These are phyloP conservation scores for Penicillium paxilli DNA, from an alignment of 495 filamentous ascomycete genomes.

Conservation along the genomic window DNA sequence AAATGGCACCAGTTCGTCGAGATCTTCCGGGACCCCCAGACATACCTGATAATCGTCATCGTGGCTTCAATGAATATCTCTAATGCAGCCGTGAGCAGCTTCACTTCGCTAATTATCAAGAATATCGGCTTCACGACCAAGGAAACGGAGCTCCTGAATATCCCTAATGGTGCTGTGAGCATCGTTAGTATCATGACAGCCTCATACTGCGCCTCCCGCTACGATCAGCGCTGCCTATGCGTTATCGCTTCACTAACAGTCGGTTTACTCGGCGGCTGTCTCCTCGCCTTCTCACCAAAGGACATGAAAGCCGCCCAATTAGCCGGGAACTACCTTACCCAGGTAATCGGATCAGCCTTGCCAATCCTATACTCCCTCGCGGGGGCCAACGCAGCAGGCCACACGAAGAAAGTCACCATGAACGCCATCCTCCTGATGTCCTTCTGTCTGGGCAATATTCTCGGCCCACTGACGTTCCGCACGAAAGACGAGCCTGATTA, in stretches of 20 bases:
- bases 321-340: conserved; percentile 40
- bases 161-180: conserved; percentile 60
- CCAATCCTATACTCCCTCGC: conserved; percentile 45
- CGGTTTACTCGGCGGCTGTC: conserved; percentile 54
- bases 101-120: conserved; percentile 29
- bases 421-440: conserved; percentile 57
- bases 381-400: conserved; percentile 44
- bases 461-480: conserved; percentile 57
- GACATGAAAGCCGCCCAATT: conserved; percentile 33
- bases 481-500: conserved; percentile 43
- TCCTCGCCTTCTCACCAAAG: conserved; percentile 57
- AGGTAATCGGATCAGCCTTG: conserved; percentile 38
- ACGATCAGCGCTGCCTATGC: conserved; percentile 52
- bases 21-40: conserved; percentile 33
- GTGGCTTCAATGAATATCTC: conserved; percentile 25
- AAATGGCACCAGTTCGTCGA: conserved; percentile 47
- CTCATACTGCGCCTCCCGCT: conserved; percentile 39
- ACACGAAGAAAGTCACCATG: conserved; percentile 55
- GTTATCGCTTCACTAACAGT: conserved; percentile 33
- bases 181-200: conserved; percentile 54
- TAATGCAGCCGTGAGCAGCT: conserved; percentile 30
- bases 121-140: conserved; percentile 50
- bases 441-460: conserved; percentile 63
- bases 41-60: conserved; percentile 33
- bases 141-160: conserved; percentile 59